phyloP scores from a whole-genome alignment of 1,139 yeast species.

The Yamadazyma sp. region DNA sequence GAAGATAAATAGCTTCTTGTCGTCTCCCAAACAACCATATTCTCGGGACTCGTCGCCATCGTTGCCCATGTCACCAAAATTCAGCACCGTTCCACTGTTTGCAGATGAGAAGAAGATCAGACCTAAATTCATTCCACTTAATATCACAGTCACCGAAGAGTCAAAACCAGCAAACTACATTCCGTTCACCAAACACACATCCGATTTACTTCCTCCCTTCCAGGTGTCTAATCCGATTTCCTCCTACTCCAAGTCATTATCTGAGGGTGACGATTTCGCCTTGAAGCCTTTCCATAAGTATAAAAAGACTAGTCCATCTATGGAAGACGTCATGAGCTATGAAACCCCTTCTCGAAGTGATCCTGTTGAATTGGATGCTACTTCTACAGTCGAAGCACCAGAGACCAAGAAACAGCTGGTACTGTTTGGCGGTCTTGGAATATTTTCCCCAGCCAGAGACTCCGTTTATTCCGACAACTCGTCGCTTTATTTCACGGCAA shows the following conservation, averaged over 20 bases:
- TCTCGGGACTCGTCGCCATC: constrained; percentile 8
- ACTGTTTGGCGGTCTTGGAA: constrained; percentile 3
- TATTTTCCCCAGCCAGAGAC: background rate
- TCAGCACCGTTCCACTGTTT: constrained; percentile 1
- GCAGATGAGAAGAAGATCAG: constrained; percentile 12
- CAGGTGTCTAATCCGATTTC: constrained; percentile 1
- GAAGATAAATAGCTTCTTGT: constrained; percentile 16
- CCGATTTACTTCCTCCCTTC: constrained; percentile 19
- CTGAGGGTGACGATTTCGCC: constrained; percentile 3
- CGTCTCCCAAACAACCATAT: constrained; percentile 14
- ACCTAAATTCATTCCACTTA: constrained; percentile 21
- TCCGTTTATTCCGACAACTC: constrained; percentile 12
- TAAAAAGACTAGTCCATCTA: constrained; percentile 10
- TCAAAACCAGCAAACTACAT: constrained; percentile 16
- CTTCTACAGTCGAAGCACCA: background rate
- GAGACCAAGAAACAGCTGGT: constrained; percentile 2
- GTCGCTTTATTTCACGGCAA: constrained; percentile 17
- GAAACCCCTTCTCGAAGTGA: background rate
- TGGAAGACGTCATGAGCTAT: constrained; percentile 4
- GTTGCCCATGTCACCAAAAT: constrained; percentile 9
- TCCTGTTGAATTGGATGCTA: background rate
- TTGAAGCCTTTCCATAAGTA: constrained; percentile 16
- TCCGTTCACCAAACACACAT: constrained; percentile 7
- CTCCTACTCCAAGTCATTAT: background rate
- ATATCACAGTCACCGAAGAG: constrained; percentile 18